These are phyloP conservation scores for Ceriops decandra DNA, from an alignment of 345 rosid genomes.

Conservation along the genomic window DNA sequence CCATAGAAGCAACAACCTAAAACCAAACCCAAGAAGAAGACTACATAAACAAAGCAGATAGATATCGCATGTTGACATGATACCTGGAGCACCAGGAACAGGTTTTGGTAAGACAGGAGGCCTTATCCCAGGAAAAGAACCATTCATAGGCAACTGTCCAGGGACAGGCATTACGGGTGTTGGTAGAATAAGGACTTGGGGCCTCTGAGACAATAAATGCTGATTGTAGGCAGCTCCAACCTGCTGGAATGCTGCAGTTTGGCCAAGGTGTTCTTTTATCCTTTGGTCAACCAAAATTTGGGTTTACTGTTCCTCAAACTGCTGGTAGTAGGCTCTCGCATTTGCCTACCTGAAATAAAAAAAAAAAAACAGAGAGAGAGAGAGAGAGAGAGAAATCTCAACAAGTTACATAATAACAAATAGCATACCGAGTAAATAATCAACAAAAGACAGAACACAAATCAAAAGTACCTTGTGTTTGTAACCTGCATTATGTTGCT, in stretches of 20 bases:
- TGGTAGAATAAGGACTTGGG: conserved; percentile 74
- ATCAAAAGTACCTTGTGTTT: conserved; percentile 74
- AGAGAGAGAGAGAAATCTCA: background rate
- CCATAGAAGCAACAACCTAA: too few relatives aligned
- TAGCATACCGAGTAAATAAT: background rate
- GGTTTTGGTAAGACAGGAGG: conserved; percentile 91
- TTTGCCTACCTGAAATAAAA: conserved; percentile 52
- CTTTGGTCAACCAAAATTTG: conserved; percentile 95
- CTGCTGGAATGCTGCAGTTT: conserved; percentile 78
- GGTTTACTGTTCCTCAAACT: conserved; percentile 98
- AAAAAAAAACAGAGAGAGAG: background rate
- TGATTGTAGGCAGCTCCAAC: conserved; percentile 90
- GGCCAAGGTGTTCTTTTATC: conserved; percentile 93
- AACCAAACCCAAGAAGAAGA: too few relatives aligned
- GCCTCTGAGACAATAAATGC: conserved; percentile 71
- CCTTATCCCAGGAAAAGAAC: conserved; percentile 67
- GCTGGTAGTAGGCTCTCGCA: conserved; percentile 87
- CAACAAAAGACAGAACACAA: background rate
- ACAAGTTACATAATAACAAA: background rate
- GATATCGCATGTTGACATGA: background rate
- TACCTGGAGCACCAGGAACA: conserved; percentile 53
- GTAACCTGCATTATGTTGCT: conserved; percentile 98
- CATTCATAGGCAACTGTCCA: conserved; percentile 34
- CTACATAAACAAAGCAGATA: too few relatives aligned
- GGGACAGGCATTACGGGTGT: conserved; percentile 54